Conservation (phyloP, 345 rosid species). For the Mallotus nudiflorus region DNA sequence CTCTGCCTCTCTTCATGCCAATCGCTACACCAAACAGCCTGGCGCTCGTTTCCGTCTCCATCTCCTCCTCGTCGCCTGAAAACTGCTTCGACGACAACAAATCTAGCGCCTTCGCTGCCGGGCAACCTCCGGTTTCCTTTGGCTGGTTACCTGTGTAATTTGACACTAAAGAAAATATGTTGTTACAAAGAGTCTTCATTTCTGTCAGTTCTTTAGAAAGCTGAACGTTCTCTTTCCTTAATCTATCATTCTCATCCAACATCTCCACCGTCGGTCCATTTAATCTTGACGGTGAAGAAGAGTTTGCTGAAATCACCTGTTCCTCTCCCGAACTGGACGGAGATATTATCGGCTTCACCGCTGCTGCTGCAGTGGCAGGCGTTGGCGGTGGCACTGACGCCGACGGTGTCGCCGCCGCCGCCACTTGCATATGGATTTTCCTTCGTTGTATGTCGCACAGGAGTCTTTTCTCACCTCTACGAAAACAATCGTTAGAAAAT, state of each 20-base stretch:
- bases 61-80: slow-evolving; percentile 7
- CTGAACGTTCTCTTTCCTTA: slow-evolving; percentile 41
- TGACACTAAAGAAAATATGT: slow-evolving; percentile 34
- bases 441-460: slow-evolving; percentile 83
- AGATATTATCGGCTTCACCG: slow-evolving; percentile 33
- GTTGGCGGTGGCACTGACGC: neutral
- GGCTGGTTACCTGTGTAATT: slow-evolving; percentile 14
- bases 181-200: slow-evolving; percentile 39
- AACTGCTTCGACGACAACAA: slow-evolving; percentile 7
- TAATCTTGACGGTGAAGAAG: slow-evolving; percentile 16
- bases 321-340: slow-evolving; percentile 37
- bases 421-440: slow-evolving; percentile 38
- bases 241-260: slow-evolving; percentile 43
- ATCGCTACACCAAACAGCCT: slow-evolving; percentile 26
- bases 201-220: slow-evolving; percentile 33
- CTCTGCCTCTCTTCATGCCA: slow-evolving; percentile 26
- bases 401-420: neutral
- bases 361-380: slow-evolving; percentile 6
- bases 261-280: slow-evolving; percentile 31
- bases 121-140: neutral
- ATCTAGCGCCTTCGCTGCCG: slow-evolving; percentile 12
- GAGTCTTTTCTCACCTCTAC: slow-evolving; percentile 68
- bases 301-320: slow-evolving; percentile 25
- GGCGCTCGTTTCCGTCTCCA: slow-evolving; percentile 4
- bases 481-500: slow-evolving; percentile 76